Evolutionary conservation across 192 early-diverging fungal species (phyloP), one percentile per base, ranked within the genome.

Genomic region (Linnemannia elongata): DNA sequence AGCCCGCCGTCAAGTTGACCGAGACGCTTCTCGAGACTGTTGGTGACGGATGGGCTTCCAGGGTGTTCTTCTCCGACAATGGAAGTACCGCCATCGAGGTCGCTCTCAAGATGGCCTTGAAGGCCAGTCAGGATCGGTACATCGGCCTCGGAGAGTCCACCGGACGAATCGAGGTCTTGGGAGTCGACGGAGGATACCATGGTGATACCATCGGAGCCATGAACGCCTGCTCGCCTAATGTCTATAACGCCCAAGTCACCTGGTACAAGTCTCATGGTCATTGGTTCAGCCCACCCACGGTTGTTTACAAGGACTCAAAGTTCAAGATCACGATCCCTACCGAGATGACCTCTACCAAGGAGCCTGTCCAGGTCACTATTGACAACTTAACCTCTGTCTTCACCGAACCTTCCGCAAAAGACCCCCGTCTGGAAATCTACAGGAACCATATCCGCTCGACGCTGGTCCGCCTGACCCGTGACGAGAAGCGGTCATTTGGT

Each of bases 121-220:
- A 88, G 72, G 80, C 91, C 27, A 88, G 89, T 55, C 89, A 90
- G 66, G 82, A 91, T 69, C 80, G 88, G 12, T 88, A 91, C 22
- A 78, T 78, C 9, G 82, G 85, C 45, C 39, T 82, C 20, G 87
- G 84, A 20, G 54, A 82, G 22, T 74, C 74, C 18, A 89, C 82
- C 57, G 79, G 76, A 49, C 82, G 71, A 0, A 69, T 94, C 13
- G 92, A 92, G 70, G 88, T 95, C 4, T 80, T 96, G 41, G 96
- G 96, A 38, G 76, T 96, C 6, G 88, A 94, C 41, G 95, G 96
- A 10, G 90, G 92, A n/a, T 97, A 97, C 80, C 96, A 97, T 80
- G 96, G 96, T 45, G 96, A 97, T 76, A 97, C 96, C 2, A 96
- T 96, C 57, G 96, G 96, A 36, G 92, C 93, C 33, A 97, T 97